phyloP scores from a whole-genome alignment of 208 protist species.

The Acanthamoeba royreba region DNA sequence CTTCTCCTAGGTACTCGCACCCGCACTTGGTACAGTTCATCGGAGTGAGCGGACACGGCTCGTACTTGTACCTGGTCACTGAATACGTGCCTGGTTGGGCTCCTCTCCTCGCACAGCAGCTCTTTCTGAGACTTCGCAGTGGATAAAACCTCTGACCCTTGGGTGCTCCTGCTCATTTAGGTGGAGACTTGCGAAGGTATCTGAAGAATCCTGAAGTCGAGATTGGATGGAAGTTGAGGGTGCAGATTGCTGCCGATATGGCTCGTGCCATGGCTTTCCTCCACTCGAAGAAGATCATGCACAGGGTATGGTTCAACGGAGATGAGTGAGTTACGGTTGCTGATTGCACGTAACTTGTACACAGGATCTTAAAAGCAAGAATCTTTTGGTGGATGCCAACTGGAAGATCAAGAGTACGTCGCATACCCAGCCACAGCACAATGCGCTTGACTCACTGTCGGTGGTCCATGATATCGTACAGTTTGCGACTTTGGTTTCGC shows the following conservation, averaged over 20 bases:
- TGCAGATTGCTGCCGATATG: constrained; percentile 51
- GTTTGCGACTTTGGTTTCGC: constrained; percentile 69
- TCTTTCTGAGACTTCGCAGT: too few species aligned
- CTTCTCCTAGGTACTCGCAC: constrained; percentile 28
- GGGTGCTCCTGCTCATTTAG: too few species aligned
- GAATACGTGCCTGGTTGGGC: constrained; percentile 22
- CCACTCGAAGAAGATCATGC: constrained; percentile 59
- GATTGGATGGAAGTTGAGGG: background rate
- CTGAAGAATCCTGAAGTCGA: background rate
- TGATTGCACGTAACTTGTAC: too few species aligned
- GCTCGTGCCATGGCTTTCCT: constrained; percentile 61
- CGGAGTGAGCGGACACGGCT: constrained; percentile 33
- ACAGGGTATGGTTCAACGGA: too few species aligned
- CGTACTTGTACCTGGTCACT: constrained; percentile 51
- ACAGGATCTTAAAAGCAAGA: constrained; percentile 63
- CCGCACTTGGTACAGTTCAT: constrained; percentile 59
- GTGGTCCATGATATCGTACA: too few species aligned
- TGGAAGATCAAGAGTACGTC: background rate
- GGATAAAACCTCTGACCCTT: too few species aligned
- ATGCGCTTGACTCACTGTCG: too few species aligned
- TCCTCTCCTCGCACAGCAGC: too few species aligned
- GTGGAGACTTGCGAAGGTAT: background rate
- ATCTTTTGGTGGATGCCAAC: constrained; percentile 28
- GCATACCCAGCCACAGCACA: too few species aligned
- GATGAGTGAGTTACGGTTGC: too few species aligned